These are phyloP conservation scores for Brachypodium distachyon DNA, from an alignment of 202 grass and related monocot genomes.

Conservation along the genomic window DNA sequence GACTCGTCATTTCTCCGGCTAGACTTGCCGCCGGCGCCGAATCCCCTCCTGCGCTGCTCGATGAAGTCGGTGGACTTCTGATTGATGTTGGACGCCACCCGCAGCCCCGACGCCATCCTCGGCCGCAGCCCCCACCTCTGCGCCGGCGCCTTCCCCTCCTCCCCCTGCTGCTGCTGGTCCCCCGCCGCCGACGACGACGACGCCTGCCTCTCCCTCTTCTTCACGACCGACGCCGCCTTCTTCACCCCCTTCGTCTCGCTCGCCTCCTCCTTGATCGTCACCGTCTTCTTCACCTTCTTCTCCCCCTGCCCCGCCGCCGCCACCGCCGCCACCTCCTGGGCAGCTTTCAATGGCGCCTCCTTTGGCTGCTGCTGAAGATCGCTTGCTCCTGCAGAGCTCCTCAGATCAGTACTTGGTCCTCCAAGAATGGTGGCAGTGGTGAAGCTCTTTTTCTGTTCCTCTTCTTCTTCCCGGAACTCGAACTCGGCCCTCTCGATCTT, in stretches of 20 bases:
- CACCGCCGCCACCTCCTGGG: background rate
- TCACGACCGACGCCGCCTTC: slow-evolving; percentile 21
- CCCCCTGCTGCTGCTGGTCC: background rate
- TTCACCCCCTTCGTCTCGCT: background rate
- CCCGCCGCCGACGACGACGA: background rate
- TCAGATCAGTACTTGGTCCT: background rate
- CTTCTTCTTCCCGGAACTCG: background rate
- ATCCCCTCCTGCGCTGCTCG: slow-evolving; percentile 22
- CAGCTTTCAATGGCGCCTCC: background rate
- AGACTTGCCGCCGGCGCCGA: slow-evolving; percentile 12
- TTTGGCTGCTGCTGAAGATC: background rate
- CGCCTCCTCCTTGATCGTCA: slow-evolving; percentile 30
- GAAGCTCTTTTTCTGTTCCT: background rate
- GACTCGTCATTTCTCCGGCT: slow-evolving; percentile 30
- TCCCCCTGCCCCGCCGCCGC: background rate
- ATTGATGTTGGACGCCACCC: slow-evolving; percentile 44
- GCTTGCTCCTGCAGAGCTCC: no score
- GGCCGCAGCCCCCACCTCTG: slow-evolving; percentile 30
- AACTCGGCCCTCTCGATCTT: slow-evolving; percentile 37
- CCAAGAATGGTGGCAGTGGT: slow-evolving; percentile 1
- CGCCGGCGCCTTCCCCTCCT: background rate
- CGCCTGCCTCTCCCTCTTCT: slow-evolving; percentile 35
- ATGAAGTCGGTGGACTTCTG: slow-evolving; percentile 33
- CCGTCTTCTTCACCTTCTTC: slow-evolving; percentile 23
- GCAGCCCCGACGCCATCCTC: slow-evolving; percentile 17